Evolutionary conservation across 164 flowering plant species (phyloP).

Genomic region (Euptelea pleiosperma): DNA sequence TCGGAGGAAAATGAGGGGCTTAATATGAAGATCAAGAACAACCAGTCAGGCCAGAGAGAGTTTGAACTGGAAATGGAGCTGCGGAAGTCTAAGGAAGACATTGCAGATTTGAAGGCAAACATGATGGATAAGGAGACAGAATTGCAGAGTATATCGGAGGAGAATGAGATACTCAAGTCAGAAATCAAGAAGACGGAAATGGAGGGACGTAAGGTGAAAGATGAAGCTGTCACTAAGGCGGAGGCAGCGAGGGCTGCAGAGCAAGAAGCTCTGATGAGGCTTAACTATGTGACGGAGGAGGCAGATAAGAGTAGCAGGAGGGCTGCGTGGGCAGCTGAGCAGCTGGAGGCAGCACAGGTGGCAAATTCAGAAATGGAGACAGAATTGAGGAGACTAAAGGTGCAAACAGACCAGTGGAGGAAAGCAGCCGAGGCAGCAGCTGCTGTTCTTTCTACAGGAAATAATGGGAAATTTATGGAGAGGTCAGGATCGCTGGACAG

Average conservation of each 20-base stretch:
- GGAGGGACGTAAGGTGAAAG: constrained; percentile 22
- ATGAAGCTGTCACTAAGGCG: constrained; percentile 28
- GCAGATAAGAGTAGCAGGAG: constrained; percentile 54
- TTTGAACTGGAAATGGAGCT: constrained; percentile 39
- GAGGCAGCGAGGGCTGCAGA: constrained; percentile 56
- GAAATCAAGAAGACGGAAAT: constrained; percentile 41
- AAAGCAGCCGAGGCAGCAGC: constrained; percentile 99
- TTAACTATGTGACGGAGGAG: constrained; percentile 56
- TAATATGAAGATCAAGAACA: constrained; percentile 34
- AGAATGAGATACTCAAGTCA: constrained; percentile 59
- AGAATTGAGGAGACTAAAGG: constrained; percentile 77
- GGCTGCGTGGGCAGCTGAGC: constrained; percentile 55
- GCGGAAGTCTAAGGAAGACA: constrained; percentile 28
- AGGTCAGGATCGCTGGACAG: constrained; percentile 67
- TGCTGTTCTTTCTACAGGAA: constrained; percentile 65
- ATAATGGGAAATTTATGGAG: constrained; percentile 59
- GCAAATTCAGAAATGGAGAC: constrained; percentile 71
- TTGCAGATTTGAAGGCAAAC: constrained; percentile 47
- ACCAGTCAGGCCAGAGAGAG: constrained; percentile 27
- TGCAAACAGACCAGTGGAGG: constrained; percentile 96
- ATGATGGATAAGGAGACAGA: constrained; percentile 75
- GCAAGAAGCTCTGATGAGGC: constrained; percentile 56
- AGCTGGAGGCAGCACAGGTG: constrained; percentile 74
- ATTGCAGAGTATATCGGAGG: constrained; percentile 52
- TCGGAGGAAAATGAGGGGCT: constrained; percentile 69